Percentiles rank a stretch among this genome's conserved stretches.
These are phyloP conservation scores for Ettlia oleoabundans DNA, from an alignment of 139 green algal species.

Conservation along the genomic window DNA sequence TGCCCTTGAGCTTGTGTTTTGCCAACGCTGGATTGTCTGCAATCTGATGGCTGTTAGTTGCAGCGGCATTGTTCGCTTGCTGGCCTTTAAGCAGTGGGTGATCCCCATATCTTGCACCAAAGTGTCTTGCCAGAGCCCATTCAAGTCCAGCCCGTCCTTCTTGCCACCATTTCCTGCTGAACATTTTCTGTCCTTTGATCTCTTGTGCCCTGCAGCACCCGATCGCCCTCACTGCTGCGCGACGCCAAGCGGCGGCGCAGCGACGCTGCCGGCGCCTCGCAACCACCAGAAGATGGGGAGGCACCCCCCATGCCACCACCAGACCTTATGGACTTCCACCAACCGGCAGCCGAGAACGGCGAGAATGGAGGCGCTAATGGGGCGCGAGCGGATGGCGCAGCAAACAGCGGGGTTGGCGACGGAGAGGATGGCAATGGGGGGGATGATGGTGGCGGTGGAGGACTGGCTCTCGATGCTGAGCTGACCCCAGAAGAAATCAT, in stretches of 20 bases:
- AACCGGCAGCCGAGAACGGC: neutral
- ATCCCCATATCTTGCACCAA: no score
- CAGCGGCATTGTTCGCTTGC: neutral
- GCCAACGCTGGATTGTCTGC: no score
- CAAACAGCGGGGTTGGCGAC: neutral
- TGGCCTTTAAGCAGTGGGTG: no score
- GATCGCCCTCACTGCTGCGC: neutral
- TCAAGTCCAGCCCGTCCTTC: no score
- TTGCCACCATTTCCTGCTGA: no score
- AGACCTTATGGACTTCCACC: neutral
- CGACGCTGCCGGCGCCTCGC: neutral
- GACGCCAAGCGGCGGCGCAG: slow-evolving; percentile 11
- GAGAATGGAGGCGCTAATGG: neutral
- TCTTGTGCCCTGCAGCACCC: neutral
- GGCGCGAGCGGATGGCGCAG: neutral
- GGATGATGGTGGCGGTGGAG: neutral
- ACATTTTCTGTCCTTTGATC: neutral
- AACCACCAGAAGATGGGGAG: neutral
- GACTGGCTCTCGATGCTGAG: slow-evolving; percentile 71
- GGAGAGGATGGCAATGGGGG: neutral
- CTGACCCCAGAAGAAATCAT: slow-evolving; percentile 83
- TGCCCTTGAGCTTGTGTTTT: no score
- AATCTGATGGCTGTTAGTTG: no score
- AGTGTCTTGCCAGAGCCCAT: no score
- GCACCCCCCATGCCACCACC: neutral